Percentiles rank a stretch among this genome's conserved stretches.
phyloP scores from a whole-genome alignment of 768 basidiomycete species.

The Kwoniella newhampshirensis region DNA sequence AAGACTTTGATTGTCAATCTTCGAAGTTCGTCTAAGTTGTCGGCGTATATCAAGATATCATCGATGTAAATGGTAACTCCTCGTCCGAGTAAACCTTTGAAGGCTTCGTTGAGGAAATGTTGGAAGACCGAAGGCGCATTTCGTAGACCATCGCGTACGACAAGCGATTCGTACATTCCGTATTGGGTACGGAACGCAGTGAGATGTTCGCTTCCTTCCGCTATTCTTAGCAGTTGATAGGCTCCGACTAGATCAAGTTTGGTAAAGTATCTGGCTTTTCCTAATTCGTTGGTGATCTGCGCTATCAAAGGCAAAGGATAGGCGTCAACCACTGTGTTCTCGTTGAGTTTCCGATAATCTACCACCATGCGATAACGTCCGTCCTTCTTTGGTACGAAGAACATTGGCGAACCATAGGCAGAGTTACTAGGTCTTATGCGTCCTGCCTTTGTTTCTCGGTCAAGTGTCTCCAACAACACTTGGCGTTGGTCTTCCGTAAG shows the following conservation, averaged over 20 bases:
- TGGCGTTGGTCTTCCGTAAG: conserved; percentile 51
- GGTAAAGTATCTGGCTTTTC: conserved; percentile 24
- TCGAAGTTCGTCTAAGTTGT: conserved; percentile 21
- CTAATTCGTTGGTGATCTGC: conserved; percentile 28
- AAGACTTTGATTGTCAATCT: conserved; percentile 27
- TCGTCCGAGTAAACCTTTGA: conserved; percentile 25
- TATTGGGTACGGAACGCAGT: conserved; percentile 54
- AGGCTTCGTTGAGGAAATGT: conserved; percentile 31
- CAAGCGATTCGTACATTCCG: conserved; percentile 29
- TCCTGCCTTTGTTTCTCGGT: conserved; percentile 52
- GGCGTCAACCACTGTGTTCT: conserved; percentile 27
- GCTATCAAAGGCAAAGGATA: conserved; percentile 35
- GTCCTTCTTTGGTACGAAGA: conserved; percentile 56
- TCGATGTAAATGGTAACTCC: conserved; percentile 30
- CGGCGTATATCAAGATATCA: conserved; percentile 38
- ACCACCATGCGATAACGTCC: conserved; percentile 47
- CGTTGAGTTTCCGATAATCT: conserved; percentile 52
- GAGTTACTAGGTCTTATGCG: conserved; percentile 8
- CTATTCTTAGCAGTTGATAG: conserved; percentile 57
- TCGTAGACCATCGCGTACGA: conserved; percentile 41
- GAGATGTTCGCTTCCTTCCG: conserved; percentile 57
- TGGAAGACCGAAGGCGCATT: conserved; percentile 43
- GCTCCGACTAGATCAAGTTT: conserved; percentile 54
- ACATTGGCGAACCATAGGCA: conserved; percentile 29
- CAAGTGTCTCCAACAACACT: conserved; percentile 53